Evolutionary conservation across 106 monocot species (phyloP), one percentile per base, ranked within the genome.

Genomic region (Acorus calamus): DNA sequence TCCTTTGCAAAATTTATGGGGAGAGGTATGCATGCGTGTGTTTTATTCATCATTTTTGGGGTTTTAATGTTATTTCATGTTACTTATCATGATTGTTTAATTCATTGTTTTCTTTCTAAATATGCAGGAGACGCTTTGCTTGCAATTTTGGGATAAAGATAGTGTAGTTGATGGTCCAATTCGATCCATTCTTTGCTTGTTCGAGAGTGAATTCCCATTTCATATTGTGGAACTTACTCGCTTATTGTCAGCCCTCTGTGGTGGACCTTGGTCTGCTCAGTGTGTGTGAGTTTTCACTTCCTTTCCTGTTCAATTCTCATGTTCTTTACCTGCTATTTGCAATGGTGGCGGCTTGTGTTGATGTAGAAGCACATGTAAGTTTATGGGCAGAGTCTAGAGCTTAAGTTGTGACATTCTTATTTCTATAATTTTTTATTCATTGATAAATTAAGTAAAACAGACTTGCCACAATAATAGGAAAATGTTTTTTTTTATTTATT

Each of bases 121-220:
- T 66, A 8, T 57, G 6, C 85, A 98, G 96, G 96, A 98, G 73
- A 77, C 83, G 59, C 83, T 98, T 59, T 91, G 78, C 11, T 75
- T 73, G 69, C 91, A 91, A 70, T 98, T 98, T 66, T 98, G 96
- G 96, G 96, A 98, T 64, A 83, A 71, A 73, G 90, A 88, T 55
- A 81, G 87, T 67, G 87, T 79, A 76, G 69, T 98, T 63, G 96
- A 98, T 87, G 84, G 80, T 13, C 96, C 96, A 45, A 85, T 98
- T 70, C 74, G 96, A 62, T 98, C 96, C 14, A 59, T 98, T 44
- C 87, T 98, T 68, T 74, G 71, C 56, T 72, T 77, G 67, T 46
- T 98, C 48, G 91, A 87, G 75, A 91, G 66, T 75, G 88, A 98
- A 65, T 98, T 88, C 63, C 96, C 96, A 43, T 80, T 74, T 77